These are phyloP conservation scores for Erythrophleum fordii DNA, from an alignment of 306 rosid species.

Conservation along the genomic window DNA sequence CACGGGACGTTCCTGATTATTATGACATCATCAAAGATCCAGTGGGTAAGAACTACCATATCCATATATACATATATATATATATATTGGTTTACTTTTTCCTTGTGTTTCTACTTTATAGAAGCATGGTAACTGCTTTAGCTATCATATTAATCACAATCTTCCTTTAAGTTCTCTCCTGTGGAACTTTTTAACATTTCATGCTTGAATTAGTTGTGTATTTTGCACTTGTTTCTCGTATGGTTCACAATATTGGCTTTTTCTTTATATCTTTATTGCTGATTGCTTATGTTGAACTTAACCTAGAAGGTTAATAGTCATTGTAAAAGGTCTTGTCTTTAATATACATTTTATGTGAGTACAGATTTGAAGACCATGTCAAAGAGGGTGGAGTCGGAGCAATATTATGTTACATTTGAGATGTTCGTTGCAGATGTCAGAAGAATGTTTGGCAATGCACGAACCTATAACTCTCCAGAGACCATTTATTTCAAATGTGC, in stretches of 20 bases:
- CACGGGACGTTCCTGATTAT: slow-evolving; percentile 95
- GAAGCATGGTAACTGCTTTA: slow-evolving; percentile 20
- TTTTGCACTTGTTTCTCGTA: not conserved
- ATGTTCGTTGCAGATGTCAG: slow-evolving; percentile 91
- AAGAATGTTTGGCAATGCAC: slow-evolving; percentile 93
- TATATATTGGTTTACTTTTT: not conserved
- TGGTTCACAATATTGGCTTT: not conserved
- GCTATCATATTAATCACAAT: not conserved
- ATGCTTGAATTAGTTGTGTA: not conserved
- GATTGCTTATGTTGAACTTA: not conserved
- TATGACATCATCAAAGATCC: slow-evolving; percentile 95
- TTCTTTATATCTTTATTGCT: not conserved
- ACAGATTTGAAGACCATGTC: slow-evolving; percentile 93
- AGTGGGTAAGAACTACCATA: slow-evolving; percentile 64
- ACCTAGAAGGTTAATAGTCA: not conserved
- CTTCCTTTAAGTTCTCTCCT: not conserved
- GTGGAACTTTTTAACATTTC: not conserved
- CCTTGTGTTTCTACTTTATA: not conserved
- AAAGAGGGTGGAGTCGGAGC: slow-evolving; percentile 96
- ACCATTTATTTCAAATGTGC: slow-evolving; percentile 92
- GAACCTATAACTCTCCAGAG: slow-evolving; percentile 91
- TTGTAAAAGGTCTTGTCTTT: not conserved
- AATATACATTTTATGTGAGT: slow-evolving; percentile 23
- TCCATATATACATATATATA: not conserved
- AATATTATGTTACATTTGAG: slow-evolving; percentile 89